Evolutionary conservation across 2,329 filamentous ascomycete species (phyloP).

Genomic region (Cercospora sesami): DNA sequence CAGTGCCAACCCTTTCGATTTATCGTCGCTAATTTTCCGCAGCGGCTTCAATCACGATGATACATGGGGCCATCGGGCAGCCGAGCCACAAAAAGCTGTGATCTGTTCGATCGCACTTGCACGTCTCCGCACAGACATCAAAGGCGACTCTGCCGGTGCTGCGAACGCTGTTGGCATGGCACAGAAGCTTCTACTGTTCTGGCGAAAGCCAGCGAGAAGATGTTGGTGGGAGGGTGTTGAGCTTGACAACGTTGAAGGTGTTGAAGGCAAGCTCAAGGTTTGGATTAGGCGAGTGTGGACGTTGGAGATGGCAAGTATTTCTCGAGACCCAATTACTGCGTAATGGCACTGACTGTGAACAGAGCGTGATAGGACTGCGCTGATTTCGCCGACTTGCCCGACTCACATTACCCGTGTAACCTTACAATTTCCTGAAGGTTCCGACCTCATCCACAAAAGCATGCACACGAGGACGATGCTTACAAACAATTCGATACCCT

Average conservation of each 20-base stretch:
- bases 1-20: not conserved
- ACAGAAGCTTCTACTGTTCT: slow-evolving; percentile 95
- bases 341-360: slow-evolving; percentile 4
- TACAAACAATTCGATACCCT: slow-evolving; percentile 10
- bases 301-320: slow-evolving; percentile 74
- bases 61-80: slow-evolving; percentile 92
- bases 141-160: slow-evolving; percentile 70
- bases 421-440: not conserved
- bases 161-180: slow-evolving; percentile 90
- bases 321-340: not conserved
- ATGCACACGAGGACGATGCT: slow-evolving; percentile 1
- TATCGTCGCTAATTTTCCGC: slow-evolving; percentile 10
- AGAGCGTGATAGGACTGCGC: slow-evolving; percentile 38
- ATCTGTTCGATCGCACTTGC: slow-evolving; percentile 95
- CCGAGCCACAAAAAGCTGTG: slow-evolving; percentile 96
- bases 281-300: slow-evolving; percentile 99
- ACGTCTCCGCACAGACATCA: slow-evolving; percentile 77
- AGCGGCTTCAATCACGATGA: slow-evolving; percentile 98
- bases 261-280: slow-evolving; percentile 89
- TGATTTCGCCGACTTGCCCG: slow-evolving; percentile 13
- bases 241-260: slow-evolving; percentile 81
- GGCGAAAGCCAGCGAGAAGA: slow-evolving; percentile 91
- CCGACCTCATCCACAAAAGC: not conserved
- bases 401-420: not conserved
- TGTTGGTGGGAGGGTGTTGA: slow-evolving; percentile 99